Evolutionary conservation across 1,284 basidiomycete genomes (phyloP).

Genomic region (Austroboletus rostrupii): DNA sequence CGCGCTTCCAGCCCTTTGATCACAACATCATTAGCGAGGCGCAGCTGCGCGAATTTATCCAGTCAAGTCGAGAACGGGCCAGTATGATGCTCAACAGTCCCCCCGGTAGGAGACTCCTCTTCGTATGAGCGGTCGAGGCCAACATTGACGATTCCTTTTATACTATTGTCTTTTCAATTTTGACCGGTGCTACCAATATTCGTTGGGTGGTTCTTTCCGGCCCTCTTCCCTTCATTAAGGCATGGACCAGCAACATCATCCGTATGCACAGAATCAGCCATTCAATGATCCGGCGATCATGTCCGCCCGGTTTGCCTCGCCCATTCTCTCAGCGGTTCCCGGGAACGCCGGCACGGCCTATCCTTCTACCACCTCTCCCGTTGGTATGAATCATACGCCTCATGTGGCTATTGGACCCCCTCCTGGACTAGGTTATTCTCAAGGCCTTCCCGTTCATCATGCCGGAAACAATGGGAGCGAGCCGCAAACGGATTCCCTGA

Average conservation of each 20-base stretch:
- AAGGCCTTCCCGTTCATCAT: conserved; percentile 33
- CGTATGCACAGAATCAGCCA: conserved; percentile 39
- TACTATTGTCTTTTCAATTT: conserved; percentile 19
- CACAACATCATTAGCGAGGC: conserved; percentile 58
- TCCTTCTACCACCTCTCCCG: conserved; percentile 1
- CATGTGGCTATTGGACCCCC: conserved; percentile 53
- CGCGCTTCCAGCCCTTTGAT: conserved; percentile 57
- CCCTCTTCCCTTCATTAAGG: conserved; percentile 18
- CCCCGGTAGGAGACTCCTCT: conserved; percentile 49
- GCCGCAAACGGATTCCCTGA: conserved; percentile 27
- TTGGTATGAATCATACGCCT: conserved; percentile 18
- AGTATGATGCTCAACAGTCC: conserved; percentile 32
- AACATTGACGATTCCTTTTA: conserved; percentile 35
- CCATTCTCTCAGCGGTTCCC: conserved; percentile 20
- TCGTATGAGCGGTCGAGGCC: conserved; percentile 33
- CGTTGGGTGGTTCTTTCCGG: conserved; percentile 14
- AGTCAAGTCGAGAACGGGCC: conserved; percentile 58
- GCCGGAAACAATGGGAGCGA: conserved; percentile 15
- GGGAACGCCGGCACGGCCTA: conserved; percentile 11
- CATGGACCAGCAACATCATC: conserved; percentile 35
- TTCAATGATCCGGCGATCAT: conserved; percentile 80
- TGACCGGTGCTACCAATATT: conserved; percentile 6
- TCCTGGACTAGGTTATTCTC: conserved; percentile 53
- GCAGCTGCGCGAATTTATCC: conserved; percentile 69
- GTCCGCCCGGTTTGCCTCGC: conserved; percentile 62